Percentiles rank a stretch among this genome's conserved stretches.
phyloP scores from a whole-genome alignment of 129 eudicot genomes.

The Smallanthus sonchifolius region DNA sequence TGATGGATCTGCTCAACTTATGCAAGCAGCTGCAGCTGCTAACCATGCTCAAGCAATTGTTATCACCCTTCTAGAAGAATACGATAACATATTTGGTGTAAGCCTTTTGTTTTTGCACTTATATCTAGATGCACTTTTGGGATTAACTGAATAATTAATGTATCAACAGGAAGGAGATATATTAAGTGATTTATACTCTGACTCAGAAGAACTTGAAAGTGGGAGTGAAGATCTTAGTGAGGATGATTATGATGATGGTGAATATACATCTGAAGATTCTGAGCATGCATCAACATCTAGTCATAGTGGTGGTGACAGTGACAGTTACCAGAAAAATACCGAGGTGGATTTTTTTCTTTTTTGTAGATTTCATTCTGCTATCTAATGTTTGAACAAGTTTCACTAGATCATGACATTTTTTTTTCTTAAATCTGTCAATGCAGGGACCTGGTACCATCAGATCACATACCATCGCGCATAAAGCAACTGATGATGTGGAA shows the following conservation, averaged over 20 bases:
- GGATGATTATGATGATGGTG: slow-evolving; percentile 41
- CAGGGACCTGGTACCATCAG: slow-evolving; percentile 17
- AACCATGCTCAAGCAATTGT: slow-evolving; percentile 97
- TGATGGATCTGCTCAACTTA: slow-evolving; percentile 85
- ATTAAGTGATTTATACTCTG: slow-evolving; percentile 61
- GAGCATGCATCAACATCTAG: slow-evolving; percentile 48
- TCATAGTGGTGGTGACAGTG: slow-evolving; percentile 35
- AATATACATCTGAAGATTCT: slow-evolving; percentile 40
- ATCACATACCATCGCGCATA: slow-evolving; percentile 20
- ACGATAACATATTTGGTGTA: slow-evolving; percentile 91
- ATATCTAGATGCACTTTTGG: not conserved
- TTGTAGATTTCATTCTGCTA: slow-evolving; percentile 8
- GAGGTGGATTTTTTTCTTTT: slow-evolving; percentile 42
- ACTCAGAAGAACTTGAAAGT: slow-evolving; percentile 80
- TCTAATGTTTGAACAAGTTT: slow-evolving; percentile 11
- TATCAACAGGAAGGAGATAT: slow-evolving; percentile 62
- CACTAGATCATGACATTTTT: not conserved
- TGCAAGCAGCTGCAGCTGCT: slow-evolving; percentile 99
- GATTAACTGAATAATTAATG: slow-evolving; percentile 6
- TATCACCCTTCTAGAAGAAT: slow-evolving; percentile 82
- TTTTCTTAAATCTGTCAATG: not conserved
- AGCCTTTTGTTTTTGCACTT: slow-evolving; percentile 3
- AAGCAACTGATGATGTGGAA: not conserved
- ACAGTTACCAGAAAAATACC: slow-evolving; percentile 11
- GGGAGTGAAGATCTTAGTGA: slow-evolving; percentile 82